Evolutionary conservation across 2,329 filamentous ascomycete genomes (phyloP), one percentile per base, ranked within the genome.

Genomic region (Hysterium pulicare): DNA sequence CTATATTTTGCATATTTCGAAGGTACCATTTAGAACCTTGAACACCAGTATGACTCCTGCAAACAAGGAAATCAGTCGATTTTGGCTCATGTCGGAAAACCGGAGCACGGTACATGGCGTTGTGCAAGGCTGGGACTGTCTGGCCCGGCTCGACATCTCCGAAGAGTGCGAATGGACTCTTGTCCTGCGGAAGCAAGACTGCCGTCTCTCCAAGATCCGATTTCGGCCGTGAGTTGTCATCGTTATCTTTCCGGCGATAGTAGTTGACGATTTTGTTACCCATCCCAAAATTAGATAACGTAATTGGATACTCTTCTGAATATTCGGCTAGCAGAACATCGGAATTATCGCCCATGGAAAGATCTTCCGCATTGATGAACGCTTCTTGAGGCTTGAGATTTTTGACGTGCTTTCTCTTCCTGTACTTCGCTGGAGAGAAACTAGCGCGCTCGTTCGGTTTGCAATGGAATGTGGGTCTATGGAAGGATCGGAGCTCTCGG

Each of bases 251-350:
- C 45, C 90, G 83, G 30, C 89, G 86, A 63, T 96, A 96, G 68
- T 97, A 98, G 67, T 98, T 97, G 73, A 97, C 89, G 45, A 98
- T 79, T 40, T 90, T 86, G 64, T 86, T 95, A 40, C 90, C 90
- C 93, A 98, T 98, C 51, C 91, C 93, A 58, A 96, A 95, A 61
- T 95, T 96, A 33, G 91, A 96, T 48, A 98, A 73, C 46, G 95
- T 89, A 8, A 85, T 86, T 0, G 93, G 93, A 49, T 89, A 85
- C 58, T 96, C 90, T 67, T 98, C 93, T 7, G 89, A 94, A 64
- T 98, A 98, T 67, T 98, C 93, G 24, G 97, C 84, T 11, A 98
- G 78, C 4, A 96, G 78, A 16, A 89, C 84, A 32, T 83, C 86
- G 0, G 91, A 90, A 61, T 95, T 96, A 66, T 98, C 93, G 48